A percentile compares a stretch with the other conserved stretches of the same genome.
Evolutionary conservation across 2,329 filamentous ascomycete species (phyloP).

Genomic region (Aspergillus phoenicis): DNA sequence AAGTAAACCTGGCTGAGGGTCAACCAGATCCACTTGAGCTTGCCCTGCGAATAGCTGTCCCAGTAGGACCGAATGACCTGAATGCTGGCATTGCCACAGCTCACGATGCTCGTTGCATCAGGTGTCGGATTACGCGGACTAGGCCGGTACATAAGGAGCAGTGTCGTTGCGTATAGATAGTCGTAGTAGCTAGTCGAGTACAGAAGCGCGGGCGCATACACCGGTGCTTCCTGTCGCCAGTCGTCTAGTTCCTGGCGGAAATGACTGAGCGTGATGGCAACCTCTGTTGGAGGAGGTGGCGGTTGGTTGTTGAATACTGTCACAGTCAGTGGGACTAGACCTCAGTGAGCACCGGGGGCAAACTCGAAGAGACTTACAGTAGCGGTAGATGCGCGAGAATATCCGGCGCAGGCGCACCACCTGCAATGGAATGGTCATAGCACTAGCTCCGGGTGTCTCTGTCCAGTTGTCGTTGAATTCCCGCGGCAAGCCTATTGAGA

Average conservation of each 20-base stretch:
- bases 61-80: conserved; percentile 44
- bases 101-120: conserved; percentile 39
- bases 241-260: conserved; percentile 43
- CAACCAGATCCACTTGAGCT: conserved; percentile 47
- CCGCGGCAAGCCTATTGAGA: conserved; percentile 40
- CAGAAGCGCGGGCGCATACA: conserved; percentile 40
- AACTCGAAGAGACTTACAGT: conserved; percentile 29
- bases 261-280: conserved; percentile 29
- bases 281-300: conserved; percentile 30
- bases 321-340: conserved; percentile 8
- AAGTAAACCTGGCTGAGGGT: conserved; percentile 44
- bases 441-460: conserved; percentile 38
- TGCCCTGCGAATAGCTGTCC: conserved; percentile 43
- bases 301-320: conserved; percentile 42
- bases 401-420: conserved; percentile 41
- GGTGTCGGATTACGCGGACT: conserved; percentile 42
- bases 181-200: conserved; percentile 47
- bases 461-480: conserved; percentile 45
- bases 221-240: conserved; percentile 40
- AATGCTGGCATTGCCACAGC: conserved; percentile 43
- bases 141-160: conserved; percentile 43
- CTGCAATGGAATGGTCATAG: conserved; percentile 44
- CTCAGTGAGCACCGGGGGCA: not conserved
- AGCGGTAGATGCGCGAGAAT: conserved; percentile 43
- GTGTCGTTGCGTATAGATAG: conserved; percentile 43